A percentile compares a stretch with the other conserved stretches of the same genome.
Evolutionary conservation across 2,329 filamentous ascomycete species (phyloP).

Genomic region (Ophiosphaerella herpotricha): DNA sequence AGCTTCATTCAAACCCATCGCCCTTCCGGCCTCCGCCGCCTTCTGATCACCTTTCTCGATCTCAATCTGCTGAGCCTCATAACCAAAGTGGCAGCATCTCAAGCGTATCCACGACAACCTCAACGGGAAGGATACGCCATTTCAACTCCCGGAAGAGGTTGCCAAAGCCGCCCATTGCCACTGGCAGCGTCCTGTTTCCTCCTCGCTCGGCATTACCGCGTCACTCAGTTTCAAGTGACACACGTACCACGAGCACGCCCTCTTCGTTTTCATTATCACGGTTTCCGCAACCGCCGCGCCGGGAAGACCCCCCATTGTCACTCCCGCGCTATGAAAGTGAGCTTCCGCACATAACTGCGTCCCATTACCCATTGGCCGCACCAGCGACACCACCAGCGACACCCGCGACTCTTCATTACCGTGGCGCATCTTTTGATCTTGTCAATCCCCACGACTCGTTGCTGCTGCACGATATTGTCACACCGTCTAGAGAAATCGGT

Average conservation of each 20-base stretch:
- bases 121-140: slow-evolving; percentile 29
- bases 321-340: slow-evolving; percentile 27
- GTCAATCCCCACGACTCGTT: slow-evolving; percentile 47
- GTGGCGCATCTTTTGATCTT: slow-evolving; percentile 47
- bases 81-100: slow-evolving; percentile 21
- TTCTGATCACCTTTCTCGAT: slow-evolving; percentile 26
- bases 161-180: slow-evolving; percentile 32
- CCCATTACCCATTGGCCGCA: slow-evolving; percentile 30
- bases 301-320: slow-evolving; percentile 24
- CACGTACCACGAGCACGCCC: slow-evolving; percentile 21
- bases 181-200: slow-evolving; percentile 9
- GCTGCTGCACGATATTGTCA: slow-evolving; percentile 42
- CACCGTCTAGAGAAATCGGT: slow-evolving; percentile 42
- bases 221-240: slow-evolving; percentile 19
- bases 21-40: slow-evolving; percentile 22
- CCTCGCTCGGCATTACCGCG: slow-evolving; percentile 23
- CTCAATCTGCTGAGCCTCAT: slow-evolving; percentile 36
- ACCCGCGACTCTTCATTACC: slow-evolving; percentile 46
- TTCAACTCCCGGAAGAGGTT: slow-evolving; percentile 44
- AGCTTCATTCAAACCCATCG: slow-evolving; percentile 21
- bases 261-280: slow-evolving; percentile 39
- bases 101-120: slow-evolving; percentile 15
- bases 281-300: slow-evolving; percentile 41
- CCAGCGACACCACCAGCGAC: slow-evolving; percentile 44
- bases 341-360: slow-evolving; percentile 21